Conservation (phyloP, 2,329 filamentous ascomycete species). For the Stachybotrys elegans region DNA sequence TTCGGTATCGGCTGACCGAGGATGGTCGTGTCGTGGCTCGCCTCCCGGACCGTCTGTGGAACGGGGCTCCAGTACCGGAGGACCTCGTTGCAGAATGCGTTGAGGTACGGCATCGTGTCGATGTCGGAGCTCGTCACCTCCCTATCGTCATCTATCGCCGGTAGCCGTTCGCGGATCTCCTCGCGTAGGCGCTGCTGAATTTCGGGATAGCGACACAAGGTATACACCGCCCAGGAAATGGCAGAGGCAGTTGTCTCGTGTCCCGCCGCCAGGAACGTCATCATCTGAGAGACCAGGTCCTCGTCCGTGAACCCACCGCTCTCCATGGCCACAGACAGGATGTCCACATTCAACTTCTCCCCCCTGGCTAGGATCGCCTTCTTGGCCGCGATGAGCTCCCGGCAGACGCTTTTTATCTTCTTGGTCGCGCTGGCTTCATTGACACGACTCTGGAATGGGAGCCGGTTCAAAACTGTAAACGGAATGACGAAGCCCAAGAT, state of each 20-base stretch:
- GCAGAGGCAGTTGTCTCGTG: constrained; percentile 76
- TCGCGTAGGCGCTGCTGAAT: constrained; percentile 62
- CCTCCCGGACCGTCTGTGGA: constrained; percentile 62
- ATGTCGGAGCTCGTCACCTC: constrained; percentile 45
- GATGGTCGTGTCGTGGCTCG: constrained; percentile 60
- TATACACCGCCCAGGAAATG: constrained; percentile 70
- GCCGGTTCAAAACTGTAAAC: constrained; percentile 48
- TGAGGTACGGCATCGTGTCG: constrained; percentile 72
- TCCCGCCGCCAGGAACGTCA: constrained; percentile 81
- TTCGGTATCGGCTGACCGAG: constrained; percentile 61
- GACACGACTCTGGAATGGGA: constrained; percentile 70
- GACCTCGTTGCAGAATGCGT: constrained; percentile 73
- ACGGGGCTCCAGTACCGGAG: constrained; percentile 71
- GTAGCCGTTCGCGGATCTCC: constrained; percentile 61
- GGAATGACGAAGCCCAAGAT: constrained; percentile 60
- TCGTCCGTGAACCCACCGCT: constrained; percentile 73
- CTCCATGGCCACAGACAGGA: constrained; percentile 73
- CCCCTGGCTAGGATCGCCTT: constrained; percentile 46
- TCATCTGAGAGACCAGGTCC: constrained; percentile 80
- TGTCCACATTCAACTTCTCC: constrained; percentile 57
- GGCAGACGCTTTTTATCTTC: constrained; percentile 61
- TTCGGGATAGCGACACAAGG: constrained; percentile 60
- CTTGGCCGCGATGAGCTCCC: constrained; percentile 66
- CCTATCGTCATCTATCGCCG: constrained; percentile 33
- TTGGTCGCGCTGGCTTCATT: constrained; percentile 51